phyloP scores from a whole-genome alignment of 2,329 filamentous ascomycete genomes.

The Aspergillus sp. region DNA sequence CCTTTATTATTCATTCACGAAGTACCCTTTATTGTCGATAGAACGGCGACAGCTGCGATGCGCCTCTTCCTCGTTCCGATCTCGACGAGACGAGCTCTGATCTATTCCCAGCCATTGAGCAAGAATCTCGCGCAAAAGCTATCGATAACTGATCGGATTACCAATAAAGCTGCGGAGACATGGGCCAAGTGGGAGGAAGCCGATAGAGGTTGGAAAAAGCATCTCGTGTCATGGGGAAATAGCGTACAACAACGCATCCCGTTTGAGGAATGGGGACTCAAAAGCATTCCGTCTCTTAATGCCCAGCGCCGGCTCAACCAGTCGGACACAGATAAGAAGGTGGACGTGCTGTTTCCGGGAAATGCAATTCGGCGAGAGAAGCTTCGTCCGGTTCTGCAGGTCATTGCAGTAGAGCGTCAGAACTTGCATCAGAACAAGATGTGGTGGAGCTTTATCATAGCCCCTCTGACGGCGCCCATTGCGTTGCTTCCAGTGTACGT shows the following conservation, averaged over 20 bases:
- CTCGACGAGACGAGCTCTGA: slow-evolving; percentile 79
- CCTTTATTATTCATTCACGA: not conserved
- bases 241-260: slow-evolving; percentile 77
- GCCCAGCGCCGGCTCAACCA: slow-evolving; percentile 58
- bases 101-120: slow-evolving; percentile 79
- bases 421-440: slow-evolving; percentile 68
- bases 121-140: slow-evolving; percentile 48
- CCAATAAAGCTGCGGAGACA: slow-evolving; percentile 62
- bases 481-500: slow-evolving; percentile 77
- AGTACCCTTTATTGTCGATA: not conserved
- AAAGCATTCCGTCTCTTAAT: slow-evolving; percentile 81
- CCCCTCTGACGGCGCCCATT: slow-evolving; percentile 78
- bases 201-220: slow-evolving; percentile 79
- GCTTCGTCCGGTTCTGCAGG: slow-evolving; percentile 59
- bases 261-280: slow-evolving; percentile 96
- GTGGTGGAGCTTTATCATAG: slow-evolving; percentile 71
- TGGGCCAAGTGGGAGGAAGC: slow-evolving; percentile 87
- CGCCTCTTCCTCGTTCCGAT: slow-evolving; percentile 90
- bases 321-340: slow-evolving; percentile 59
- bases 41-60: slow-evolving; percentile 50
- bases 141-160: slow-evolving; percentile 61
- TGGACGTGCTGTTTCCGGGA: slow-evolving; percentile 63
- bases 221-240: slow-evolving; percentile 81
- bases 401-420: slow-evolving; percentile 73
- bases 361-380: slow-evolving; percentile 59